A percentile compares a stretch with the other conserved stretches of the same genome.
Evolutionary conservation across 768 basidiomycete genomes (phyloP).

Genomic region (Suillus discolor): DNA sequence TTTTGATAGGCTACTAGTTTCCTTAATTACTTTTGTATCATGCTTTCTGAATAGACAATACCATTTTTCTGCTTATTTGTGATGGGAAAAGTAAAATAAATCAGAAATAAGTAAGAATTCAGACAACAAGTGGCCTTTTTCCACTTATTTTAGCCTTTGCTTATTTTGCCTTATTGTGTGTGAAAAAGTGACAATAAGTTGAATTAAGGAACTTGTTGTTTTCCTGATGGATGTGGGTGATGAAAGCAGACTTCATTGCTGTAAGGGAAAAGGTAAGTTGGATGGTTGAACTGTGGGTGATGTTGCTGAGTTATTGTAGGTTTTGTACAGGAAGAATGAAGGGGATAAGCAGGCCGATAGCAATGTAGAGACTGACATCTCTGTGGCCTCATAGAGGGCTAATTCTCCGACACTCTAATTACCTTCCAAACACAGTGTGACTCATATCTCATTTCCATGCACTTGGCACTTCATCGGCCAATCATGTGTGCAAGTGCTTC

Average conservation of each 20-base stretch:
- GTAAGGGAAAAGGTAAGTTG: slow-evolving; percentile 87
- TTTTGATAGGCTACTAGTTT: no score
- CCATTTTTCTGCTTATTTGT: background rate
- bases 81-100: background rate
- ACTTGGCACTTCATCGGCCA: no score
- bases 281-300: background rate
- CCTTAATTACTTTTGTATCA: background rate
- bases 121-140: background rate
- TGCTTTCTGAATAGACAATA: background rate
- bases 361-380: no score
- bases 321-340: slow-evolving; percentile 96
- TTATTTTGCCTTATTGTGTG: background rate
- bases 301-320: slow-evolving; percentile 41
- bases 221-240: slow-evolving; percentile 75
- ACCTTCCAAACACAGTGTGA: no score
- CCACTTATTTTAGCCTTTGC: background rate
- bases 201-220: background rate
- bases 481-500: no score
- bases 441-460: no score
- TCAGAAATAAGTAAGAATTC: background rate
- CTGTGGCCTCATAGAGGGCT: no score
- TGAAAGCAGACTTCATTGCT: slow-evolving; percentile 84
- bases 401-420: no score
- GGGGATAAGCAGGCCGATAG: no score
- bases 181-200: background rate